A percentile compares a stretch with the other conserved stretches of the same genome.
These are phyloP conservation scores for Fusarium sp. DNA, from an alignment of 2,329 filamentous ascomycete species.

Conservation along the genomic window DNA sequence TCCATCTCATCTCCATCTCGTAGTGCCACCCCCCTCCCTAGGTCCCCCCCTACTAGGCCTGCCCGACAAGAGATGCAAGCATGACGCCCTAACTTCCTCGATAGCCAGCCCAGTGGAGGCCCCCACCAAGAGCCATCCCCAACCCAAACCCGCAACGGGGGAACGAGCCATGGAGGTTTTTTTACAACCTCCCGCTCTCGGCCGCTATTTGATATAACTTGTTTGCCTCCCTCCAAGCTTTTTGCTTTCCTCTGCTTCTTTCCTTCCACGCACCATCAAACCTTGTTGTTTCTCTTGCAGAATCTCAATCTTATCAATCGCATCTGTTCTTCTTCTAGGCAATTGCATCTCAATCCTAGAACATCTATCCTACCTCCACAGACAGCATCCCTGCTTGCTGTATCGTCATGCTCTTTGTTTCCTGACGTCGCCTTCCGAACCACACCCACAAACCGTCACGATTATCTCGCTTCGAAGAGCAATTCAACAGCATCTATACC, in stretches of 20 bases:
- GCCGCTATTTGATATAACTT: conserved; percentile 35
- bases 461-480: conserved; percentile 31
- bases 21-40: conserved; percentile 23
- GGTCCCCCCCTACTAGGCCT: conserved; percentile 1
- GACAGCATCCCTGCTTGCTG: conserved; percentile 17
- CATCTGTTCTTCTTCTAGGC: conserved; percentile 10
- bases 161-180: neutral
- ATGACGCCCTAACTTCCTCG: neutral
- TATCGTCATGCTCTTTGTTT: conserved; percentile 39
- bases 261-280: conserved; percentile 4
- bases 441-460: conserved; percentile 12
- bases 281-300: neutral
- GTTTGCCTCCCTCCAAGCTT: conserved; percentile 26
- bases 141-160: conserved; percentile 13
- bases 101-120: conserved; percentile 1
- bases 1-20: neutral
- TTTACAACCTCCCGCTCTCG: conserved; percentile 43
- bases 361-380: neutral
- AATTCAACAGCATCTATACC: conserved; percentile 28
- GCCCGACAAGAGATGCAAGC: conserved; percentile 6
- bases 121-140: conserved; percentile 31
- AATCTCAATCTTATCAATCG: conserved; percentile 36
- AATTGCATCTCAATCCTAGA: neutral
- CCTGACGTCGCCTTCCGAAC: conserved; percentile 36
- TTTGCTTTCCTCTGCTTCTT: conserved; percentile 22